Conservation (phyloP, 148 eudicot genomes). For the Arbutus unedo region DNA sequence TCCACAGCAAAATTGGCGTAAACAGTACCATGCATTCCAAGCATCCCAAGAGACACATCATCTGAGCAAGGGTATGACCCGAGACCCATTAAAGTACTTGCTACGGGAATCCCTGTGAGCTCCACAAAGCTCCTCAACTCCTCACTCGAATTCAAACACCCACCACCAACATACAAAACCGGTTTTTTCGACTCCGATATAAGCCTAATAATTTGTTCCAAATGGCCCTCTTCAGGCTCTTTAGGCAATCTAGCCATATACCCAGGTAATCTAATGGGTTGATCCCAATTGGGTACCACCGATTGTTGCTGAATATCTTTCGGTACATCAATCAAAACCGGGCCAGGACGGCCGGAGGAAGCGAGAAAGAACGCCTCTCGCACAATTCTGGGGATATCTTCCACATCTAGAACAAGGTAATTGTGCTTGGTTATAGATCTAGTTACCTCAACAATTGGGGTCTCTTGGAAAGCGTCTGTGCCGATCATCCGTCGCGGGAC, state of each 20-base stretch:
- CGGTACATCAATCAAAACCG: constrained; percentile 81
- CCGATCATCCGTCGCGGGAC: constrained; percentile 90
- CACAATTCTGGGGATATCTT: constrained; percentile 80
- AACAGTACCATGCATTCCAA: constrained; percentile 93
- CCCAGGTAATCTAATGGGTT: constrained; percentile 55
- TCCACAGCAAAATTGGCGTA: constrained; percentile 82
- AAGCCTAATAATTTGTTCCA: constrained; percentile 73
- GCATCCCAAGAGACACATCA: constrained; percentile 62
- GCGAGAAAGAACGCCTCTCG: constrained; percentile 78
- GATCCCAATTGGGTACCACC: constrained; percentile 72
- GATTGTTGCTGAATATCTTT: constrained; percentile 88
- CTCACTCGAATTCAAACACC: constrained; percentile 73
- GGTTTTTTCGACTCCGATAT: constrained; percentile 67
- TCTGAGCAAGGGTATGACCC: constrained; percentile 63
- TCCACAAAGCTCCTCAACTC: constrained; percentile 69
- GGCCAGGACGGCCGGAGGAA: constrained; percentile 71
- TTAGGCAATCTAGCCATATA: constrained; percentile 68
- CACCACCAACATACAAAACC: constrained; percentile 82
- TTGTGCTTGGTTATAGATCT: constrained; percentile 86
- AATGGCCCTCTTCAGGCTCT: constrained; percentile 25
- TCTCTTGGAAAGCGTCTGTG: constrained; percentile 88
- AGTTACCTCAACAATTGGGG: constrained; percentile 93
- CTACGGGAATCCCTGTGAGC: constrained; percentile 74
- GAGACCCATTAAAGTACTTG: constrained; percentile 86
- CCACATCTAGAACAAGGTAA: constrained; percentile 73